Conservation (phyloP, 352 stramenopile species). For the Phytophthora capsici region DNA sequence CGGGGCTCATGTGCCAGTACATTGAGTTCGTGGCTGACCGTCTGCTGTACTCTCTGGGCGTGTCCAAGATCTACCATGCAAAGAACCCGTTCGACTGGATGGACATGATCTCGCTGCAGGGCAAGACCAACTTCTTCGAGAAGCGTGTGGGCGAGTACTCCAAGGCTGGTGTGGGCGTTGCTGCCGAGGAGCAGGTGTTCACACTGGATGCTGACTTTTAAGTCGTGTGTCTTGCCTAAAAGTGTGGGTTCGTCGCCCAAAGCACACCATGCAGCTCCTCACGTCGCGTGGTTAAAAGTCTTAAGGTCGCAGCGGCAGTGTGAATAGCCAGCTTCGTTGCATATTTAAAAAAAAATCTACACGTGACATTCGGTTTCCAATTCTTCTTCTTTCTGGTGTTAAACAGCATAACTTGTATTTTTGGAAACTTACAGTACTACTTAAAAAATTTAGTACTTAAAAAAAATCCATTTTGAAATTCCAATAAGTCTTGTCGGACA, state of each 20-base stretch:
- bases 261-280: constrained; percentile 27
- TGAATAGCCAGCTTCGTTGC: constrained; percentile 40
- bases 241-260: constrained; percentile 8
- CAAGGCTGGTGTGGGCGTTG: constrained; percentile 96
- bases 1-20: constrained; percentile 97
- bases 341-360: constrained; percentile 47
- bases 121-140: constrained; percentile 99
- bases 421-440: no score
- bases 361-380: constrained; percentile 8
- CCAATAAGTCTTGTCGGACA: no score
- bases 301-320: constrained; percentile 36
- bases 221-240: constrained; percentile 19
- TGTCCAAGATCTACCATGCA: constrained; percentile 93
- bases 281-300: constrained; percentile 26
- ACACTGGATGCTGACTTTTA: constrained; percentile 95
- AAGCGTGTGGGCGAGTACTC: constrained; percentile 99
- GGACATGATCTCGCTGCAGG: constrained; percentile 99
- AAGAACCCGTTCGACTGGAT: constrained; percentile 99
- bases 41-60: constrained; percentile 93
- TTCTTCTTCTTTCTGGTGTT: background rate
- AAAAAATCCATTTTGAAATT: no score
- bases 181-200: constrained; percentile 90
- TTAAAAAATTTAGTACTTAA: no score
- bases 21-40: constrained; percentile 99
- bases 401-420: no score